Evolutionary conservation across 2,329 filamentous ascomycete species (phyloP).

Genomic region (Claviceps quebecensis): DNA sequence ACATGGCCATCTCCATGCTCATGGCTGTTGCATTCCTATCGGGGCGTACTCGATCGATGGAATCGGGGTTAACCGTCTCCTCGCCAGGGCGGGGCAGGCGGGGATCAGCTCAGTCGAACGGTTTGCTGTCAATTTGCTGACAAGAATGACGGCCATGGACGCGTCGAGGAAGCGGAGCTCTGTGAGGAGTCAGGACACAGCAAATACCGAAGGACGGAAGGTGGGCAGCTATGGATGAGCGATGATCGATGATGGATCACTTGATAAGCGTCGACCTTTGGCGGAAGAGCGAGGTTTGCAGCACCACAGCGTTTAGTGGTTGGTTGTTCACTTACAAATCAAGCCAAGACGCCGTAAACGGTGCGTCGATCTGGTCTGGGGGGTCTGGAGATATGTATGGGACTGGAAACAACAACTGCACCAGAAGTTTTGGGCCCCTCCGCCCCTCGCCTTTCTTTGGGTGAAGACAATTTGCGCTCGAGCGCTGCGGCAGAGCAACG

Average conservation of each 20-base stretch:
- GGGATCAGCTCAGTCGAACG: constrained; percentile 7
- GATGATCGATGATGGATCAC: no score
- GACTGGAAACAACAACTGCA: no score
- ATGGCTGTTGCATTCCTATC: constrained; percentile 16
- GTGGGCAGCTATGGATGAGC: not conserved
- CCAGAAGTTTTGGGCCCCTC: no score
- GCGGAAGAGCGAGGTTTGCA: no score
- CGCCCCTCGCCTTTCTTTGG: no score
- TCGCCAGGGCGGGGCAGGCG: not conserved
- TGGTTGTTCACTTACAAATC: no score
- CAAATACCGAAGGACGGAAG: not conserved
- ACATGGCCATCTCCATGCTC: constrained; percentile 40
- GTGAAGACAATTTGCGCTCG: constrained; percentile 2
- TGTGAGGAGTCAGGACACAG: not conserved
- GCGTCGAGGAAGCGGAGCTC: not conserved
- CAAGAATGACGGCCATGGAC: constrained; percentile 1
- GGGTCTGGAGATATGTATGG: no score
- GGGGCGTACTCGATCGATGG: not conserved
- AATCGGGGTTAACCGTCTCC: not conserved
- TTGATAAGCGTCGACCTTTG: not conserved
- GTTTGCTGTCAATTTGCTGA: not conserved
- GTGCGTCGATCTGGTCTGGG: no score
- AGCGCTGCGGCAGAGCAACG: not conserved
- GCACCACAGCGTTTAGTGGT: no score
- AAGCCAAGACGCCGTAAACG: no score